Base-by-base conservation (phyloP, 495 filamentous ascomycete species). In the Hypomontagnella monticulosa region DNA sequence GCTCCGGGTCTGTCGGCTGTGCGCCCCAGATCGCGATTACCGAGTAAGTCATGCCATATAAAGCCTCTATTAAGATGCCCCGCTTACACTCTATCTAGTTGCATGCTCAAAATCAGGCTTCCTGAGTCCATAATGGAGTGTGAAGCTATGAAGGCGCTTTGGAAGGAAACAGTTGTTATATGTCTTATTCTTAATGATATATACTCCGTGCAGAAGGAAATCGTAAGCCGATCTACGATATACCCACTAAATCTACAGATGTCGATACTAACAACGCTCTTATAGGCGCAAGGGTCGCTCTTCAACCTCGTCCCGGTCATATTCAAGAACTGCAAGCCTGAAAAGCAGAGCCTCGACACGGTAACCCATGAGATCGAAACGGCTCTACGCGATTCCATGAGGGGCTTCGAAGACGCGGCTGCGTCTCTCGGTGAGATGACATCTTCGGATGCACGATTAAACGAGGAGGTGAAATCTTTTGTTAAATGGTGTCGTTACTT, bases 181-280 rank as follows among this genome's bases (percentile, higher is more conserved):
- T 73, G 71, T 65, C 65, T 69, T 15, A 69, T 73, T 7, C 68
- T 69, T 27, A 73, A 73, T 8, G 71, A 71, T 23, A 48, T 73
- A 27, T 69, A 73, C 18, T 73, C 71, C 0, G 62, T 59, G 8
- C 69, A 73, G 48, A 73, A 73, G 40, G 71, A 73, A 57, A 73
- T 73, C 48, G 71, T 73, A 68, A 73, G 67, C 40, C 18, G 36
- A 3, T 12, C 10, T 6, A 38, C 15, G n/a, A 40, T 4, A 53
- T 40, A 53, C 4, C n/a, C 4, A 23, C 23, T 27, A 41, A 40
- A 23, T 53, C 34, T 23, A 18, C 16, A 37, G 8, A 16, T 20
- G n/a, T n/a, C n/a, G n/a, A 20, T 36, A 51, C 61, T 48, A 33
- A 42, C 46, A 8, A 16, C 23, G 23, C 48, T 14, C 4, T 1